Conservation (phyloP, 2,329 filamentous ascomycete species). For the Fusarium metavorans region DNA sequence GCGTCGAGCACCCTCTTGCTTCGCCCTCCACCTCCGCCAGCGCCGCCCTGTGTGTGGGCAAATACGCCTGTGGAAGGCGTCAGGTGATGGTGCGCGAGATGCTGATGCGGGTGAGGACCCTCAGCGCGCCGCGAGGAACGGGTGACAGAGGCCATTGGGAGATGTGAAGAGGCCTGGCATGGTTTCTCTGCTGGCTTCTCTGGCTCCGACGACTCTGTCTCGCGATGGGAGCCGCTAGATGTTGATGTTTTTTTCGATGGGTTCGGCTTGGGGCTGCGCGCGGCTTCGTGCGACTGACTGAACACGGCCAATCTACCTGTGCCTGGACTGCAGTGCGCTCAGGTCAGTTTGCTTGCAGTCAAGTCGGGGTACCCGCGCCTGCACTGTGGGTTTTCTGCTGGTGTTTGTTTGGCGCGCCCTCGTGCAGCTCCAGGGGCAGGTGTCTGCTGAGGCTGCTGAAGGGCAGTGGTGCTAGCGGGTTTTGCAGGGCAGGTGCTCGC, state of each 20-base stretch:
- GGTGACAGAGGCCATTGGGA: conserved; percentile 64
- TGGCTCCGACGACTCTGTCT: conserved; percentile 37
- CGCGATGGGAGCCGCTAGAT: conserved; percentile 44
- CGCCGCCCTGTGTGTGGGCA: conserved; percentile 49
- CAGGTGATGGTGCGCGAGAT: conserved; percentile 49
- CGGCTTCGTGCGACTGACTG: conserved; percentile 41
- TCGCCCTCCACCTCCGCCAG: conserved; percentile 49
- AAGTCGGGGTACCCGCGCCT: conserved; percentile 17
- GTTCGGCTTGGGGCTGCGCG: conserved; percentile 31
- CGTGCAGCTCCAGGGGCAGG: conserved; percentile 17
- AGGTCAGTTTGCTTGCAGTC: conserved; percentile 28
- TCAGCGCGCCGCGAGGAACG: conserved; percentile 64
- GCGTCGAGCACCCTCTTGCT: conserved; percentile 62
- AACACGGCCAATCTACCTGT: conserved; percentile 20
- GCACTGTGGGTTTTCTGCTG: conserved; percentile 26
- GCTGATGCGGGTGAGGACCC: conserved; percentile 55
- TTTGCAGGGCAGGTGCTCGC: conserved; percentile 21
- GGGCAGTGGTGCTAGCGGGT: conserved; percentile 4
- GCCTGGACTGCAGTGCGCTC: not conserved
- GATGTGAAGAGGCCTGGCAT: conserved; percentile 52
- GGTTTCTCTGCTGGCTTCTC: conserved; percentile 45
- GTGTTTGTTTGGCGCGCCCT: conserved; percentile 4
- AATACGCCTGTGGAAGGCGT: conserved; percentile 48
- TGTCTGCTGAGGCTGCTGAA: conserved; percentile 25
- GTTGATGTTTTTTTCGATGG: conserved; percentile 46